Base-by-base conservation (phyloP, 768 basidiomycete species). In the Tylopilus subfusipes region DNA sequence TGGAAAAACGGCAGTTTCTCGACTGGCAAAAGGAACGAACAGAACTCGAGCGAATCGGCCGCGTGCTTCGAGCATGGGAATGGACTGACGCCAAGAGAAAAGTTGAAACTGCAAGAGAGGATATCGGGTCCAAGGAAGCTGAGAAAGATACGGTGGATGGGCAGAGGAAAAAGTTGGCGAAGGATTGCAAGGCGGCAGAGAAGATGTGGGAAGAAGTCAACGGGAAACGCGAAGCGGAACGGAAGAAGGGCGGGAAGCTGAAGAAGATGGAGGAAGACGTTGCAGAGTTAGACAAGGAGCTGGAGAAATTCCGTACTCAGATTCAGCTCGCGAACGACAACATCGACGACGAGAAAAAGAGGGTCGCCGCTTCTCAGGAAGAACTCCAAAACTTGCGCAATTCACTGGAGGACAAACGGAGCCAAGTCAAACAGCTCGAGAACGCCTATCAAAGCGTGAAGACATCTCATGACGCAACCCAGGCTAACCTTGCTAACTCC, bases 231-330 rank as follows among this genome's bases (percentile, higher is more conserved):
- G 91, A 98, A 48, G 83, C 83, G 61, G 97, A 99, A 72, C 78
- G 94, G 68, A 84, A 83, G 64, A 98, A 97, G 66, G 95, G 93
- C 2, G 97, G 97, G 1, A 97, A 89, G 72, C 76, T 95, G 60
- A 90, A 89, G 69, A 85, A 86, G 58, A 74, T 96, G 59, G 88
- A 94, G 62, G 90, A 90, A 33, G 81, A 86, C 16, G 90, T 89
- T 6, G 82, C 82, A 33, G 84, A 83, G 48, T 72, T 92, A 42
- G 94, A 87, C 40, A 90, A 92, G 68, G 84, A 79, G 31, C 71
- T 94, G 16, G 86, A 88, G 40, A 94, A 95, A 70, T 75, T 90
- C 53, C 80, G 80, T 55, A 93, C 95, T 1, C 92, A 97, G 70
- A 80, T 85, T 3, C 93, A 96, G 54, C 84, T 98, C 63, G 88